A percentile compares a stretch with the other conserved stretches of the same genome.
These are phyloP conservation scores for Auricularia auricula-judae DNA, from an alignment of 768 basidiomycete genomes.

Conservation along the genomic window DNA sequence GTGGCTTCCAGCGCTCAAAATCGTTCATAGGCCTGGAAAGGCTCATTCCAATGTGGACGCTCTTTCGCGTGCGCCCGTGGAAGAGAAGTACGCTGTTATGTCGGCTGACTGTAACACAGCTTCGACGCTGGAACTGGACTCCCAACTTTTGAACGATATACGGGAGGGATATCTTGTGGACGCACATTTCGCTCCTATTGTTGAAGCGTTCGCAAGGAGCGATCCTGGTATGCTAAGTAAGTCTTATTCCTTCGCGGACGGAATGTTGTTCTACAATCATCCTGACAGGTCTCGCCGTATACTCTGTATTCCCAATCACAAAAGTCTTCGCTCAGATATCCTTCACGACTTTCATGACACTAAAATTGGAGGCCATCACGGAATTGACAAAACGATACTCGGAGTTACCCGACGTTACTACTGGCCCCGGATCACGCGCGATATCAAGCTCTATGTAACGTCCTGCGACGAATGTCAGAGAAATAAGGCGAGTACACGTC, in stretches of 20 bases:
- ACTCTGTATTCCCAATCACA: not conserved
- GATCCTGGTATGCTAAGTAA: not conserved
- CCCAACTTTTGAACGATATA: not conserved
- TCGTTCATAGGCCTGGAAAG: not conserved
- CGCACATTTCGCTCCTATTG: not conserved
- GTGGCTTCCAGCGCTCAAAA: not conserved
- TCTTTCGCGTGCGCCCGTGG: not conserved
- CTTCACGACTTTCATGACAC: constrained; percentile 1
- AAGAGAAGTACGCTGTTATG: not conserved
- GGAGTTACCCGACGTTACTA: constrained; percentile 8
- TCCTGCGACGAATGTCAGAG: constrained; percentile 20
- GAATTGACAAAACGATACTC: constrained; percentile 12
- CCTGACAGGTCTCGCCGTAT: not conserved
- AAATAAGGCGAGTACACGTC: constrained; percentile 20
- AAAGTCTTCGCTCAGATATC: not conserved
- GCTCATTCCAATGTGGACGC: not conserved
- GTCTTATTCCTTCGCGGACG: not conserved
- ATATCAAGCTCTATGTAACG: constrained; percentile 21
- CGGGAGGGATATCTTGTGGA: not conserved
- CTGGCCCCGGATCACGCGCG: constrained; percentile 19
- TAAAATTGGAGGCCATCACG: constrained; percentile 14
- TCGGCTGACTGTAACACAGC: not conserved
- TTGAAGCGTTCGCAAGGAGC: not conserved
- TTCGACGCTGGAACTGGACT: not conserved
- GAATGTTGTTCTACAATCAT: not conserved